Evolutionary conservation across 208 protist species (phyloP), one percentile per base, ranked within the genome.

Genomic region (Leptomonas pyrrhocoris): DNA sequence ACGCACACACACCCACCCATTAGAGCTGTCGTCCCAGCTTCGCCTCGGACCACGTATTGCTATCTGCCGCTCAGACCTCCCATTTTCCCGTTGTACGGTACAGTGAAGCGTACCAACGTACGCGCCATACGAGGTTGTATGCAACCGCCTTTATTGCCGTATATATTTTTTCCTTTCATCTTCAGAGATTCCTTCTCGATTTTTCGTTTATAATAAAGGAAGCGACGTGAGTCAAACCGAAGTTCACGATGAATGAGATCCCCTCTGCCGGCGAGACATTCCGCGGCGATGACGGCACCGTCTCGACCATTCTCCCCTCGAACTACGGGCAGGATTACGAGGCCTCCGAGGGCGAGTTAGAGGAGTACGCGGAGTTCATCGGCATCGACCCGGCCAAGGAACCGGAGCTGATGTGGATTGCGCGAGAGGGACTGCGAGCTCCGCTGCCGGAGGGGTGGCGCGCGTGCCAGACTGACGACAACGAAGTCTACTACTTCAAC

Each of bases 401-500:
- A 58, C 77, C 70, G 30, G 81, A 97, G 36, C 70, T 98, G 43
- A 72, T 98, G 68, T 94, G 83, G 87, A 89, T 98, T 43, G 97
- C 96, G 0, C 57, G 79, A 13, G 93, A 98, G 71, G 96, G 95
- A 23, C 85, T 98, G 40, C 86, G 84, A 15, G 94, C 95, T 2
- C 91, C 95, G 21, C 85, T 98, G 42, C 96, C 97, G 0, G 75
- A 79, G 8, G 84, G 89, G 28, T 98, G 97, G 96, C 94, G 89
- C 54, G 88, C 92, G 7, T 98, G 94, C 77, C 86, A 97, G 61
- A 96, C 94, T 1, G 64, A 79, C 19, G 84, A 96, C 25, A 88
- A 87, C 30, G 92, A 97, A 48, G 78, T 98, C 19, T 98, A 98
- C 74, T 98, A 98, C 84, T 98, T 98, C 79, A 98, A 98, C 86